Conservation (phyloP, 2,329 filamentous ascomycete genomes). For the Colletotrichum scovillei region DNA sequence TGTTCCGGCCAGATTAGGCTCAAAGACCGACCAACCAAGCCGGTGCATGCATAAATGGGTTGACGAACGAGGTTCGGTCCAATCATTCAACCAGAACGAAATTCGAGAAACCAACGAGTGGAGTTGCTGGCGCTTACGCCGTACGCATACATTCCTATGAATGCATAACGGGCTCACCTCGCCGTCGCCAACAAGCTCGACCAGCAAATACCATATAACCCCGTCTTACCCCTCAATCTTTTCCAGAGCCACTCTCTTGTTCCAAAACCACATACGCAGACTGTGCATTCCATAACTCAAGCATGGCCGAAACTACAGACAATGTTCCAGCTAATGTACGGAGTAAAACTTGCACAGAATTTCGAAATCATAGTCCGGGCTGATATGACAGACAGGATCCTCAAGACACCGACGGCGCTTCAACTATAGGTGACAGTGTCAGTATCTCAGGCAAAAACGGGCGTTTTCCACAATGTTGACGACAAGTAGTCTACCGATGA, state of each 20-base stretch:
- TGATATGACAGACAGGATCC: background rate
- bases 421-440: background rate
- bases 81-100: background rate
- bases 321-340: too few relatives aligned
- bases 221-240: background rate
- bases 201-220: background rate
- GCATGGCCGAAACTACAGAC: too few relatives aligned
- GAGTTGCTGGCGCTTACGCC: background rate
- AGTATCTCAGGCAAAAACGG: background rate
- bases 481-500: background rate
- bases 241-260: too few relatives aligned
- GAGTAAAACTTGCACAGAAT: background rate
- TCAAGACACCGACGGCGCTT: background rate
- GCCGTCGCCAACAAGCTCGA: too few relatives aligned
- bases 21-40: background rate
- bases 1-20: background rate
- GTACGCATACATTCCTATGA: background rate
- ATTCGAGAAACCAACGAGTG: background rate
- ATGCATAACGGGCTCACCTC: background rate
- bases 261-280: too few relatives aligned
- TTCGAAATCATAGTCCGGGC: rapidly evolving
- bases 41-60: background rate
- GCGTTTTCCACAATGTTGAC: background rate
- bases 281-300: too few relatives aligned
- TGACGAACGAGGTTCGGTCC: background rate